Base-by-base conservation (phyloP, 2,329 filamentous ascomycete genomes). In the Ceratocystis huliohia region DNA sequence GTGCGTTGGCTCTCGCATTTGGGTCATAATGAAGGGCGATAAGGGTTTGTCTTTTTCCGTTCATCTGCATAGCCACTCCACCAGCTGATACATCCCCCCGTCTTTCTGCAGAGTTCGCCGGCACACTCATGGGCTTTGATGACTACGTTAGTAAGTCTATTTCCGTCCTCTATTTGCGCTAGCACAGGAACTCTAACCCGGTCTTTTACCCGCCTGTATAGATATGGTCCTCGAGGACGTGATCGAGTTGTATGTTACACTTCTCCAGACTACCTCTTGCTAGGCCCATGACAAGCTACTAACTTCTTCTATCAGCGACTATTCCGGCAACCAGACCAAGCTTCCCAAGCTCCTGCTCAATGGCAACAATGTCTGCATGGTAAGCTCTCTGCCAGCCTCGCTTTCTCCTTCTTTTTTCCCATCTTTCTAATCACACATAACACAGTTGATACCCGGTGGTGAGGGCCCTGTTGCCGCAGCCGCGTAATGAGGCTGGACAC, bases 301-400 rank as follows among this genome's bases (percentile, higher is more conserved):
- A 30, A 65, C 65, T 59, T 53, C 44, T 46, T 25, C 5, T n/a
- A 50, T 3, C 64, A 97, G 93, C 75, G 94, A 99, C 78, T 96
- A 96, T 78, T 87, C 87, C 4, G 93, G 93, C 69, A 85, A 88
- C 72, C 88, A 93, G 76, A 89, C 86, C 59, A 96, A 96, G 76
- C 84, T 99, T 50, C 84, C 91, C 64, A 97, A 97, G 81, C 96
- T 99, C 69, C 78, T 99, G 53, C 80, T 99, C 48, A 99, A 99
- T 73, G 94, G 94, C 67, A 99, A 99, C 79, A 97, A 97, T 73
- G 91, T 99, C 70, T 97, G 93, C 88, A 99, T 99, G 94, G 94
- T 96, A 82, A 66, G 81, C 71, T 1, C 30, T 61, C 15, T 5
- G 8, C 10, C 48, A 25, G n/a, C 7, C 33, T 45, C 10, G 10